Evolutionary conservation across 805 yeast species (phyloP).

Genomic region (Yamadazyma olivae): DNA sequence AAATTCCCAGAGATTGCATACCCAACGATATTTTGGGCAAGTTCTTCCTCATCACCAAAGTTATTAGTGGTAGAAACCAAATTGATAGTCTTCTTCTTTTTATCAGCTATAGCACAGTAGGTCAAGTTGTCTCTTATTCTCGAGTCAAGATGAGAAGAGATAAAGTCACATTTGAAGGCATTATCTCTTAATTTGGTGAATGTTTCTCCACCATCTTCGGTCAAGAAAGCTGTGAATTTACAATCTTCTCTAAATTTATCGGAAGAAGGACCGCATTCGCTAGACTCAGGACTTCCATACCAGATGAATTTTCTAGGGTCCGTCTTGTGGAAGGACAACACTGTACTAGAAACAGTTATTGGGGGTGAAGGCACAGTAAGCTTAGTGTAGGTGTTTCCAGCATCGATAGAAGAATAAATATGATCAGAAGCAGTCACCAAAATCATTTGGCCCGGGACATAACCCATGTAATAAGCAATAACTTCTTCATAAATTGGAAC

Average conservation of each 20-base stretch:
- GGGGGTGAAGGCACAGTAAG: slow-evolving; percentile 52
- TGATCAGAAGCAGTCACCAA: slow-evolving; percentile 47
- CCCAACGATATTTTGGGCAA: slow-evolving; percentile 65
- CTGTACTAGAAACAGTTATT: slow-evolving; percentile 28
- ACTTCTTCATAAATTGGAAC: slow-evolving; percentile 32
- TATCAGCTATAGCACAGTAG: slow-evolving; percentile 55
- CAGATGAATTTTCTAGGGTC: slow-evolving; percentile 61
- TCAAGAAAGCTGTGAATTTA: slow-evolving; percentile 53
- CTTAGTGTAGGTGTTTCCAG: slow-evolving; percentile 56
- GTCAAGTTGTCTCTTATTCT: slow-evolving; percentile 44
- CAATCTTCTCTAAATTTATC: slow-evolving; percentile 46
- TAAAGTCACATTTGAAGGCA: slow-evolving; percentile 64
- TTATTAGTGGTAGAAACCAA: slow-evolving; percentile 51
- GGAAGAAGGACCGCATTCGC: slow-evolving; percentile 36
- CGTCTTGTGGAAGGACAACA: slow-evolving; percentile 61
- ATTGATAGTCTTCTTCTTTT: slow-evolving; percentile 24
- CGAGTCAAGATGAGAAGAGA: slow-evolving; percentile 47
- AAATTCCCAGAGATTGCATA: slow-evolving; percentile 70
- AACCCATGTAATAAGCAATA: slow-evolving; percentile 45
- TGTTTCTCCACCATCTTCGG: slow-evolving; percentile 63
- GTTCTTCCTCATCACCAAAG: slow-evolving; percentile 39
- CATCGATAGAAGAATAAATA: slow-evolving; percentile 61
- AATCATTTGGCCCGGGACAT: slow-evolving; percentile 53
- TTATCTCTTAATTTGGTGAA: slow-evolving; percentile 55
- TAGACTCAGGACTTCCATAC: slow-evolving; percentile 51